phyloP scores from a whole-genome alignment of 495 filamentous ascomycete genomes.

The Neohortaea acidophila region DNA sequence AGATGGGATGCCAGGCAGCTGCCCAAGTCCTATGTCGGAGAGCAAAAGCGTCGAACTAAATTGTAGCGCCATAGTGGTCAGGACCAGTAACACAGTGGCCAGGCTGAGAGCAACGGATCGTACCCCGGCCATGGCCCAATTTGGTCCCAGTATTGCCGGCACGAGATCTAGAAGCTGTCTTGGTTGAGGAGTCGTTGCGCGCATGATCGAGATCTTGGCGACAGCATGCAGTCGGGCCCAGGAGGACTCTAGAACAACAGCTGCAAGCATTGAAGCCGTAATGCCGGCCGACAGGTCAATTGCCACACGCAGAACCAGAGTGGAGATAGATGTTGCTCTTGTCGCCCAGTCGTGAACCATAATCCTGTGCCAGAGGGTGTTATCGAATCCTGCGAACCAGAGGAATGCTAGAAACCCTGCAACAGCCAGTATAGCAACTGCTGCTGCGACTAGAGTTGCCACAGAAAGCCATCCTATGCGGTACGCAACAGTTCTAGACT shows the following conservation, averaged over 20 bases:
- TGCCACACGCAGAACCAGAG: background rate
- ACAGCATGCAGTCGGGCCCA: background rate
- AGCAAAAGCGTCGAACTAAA: background rate
- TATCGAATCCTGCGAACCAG: conserved; percentile 1
- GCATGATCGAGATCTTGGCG: background rate
- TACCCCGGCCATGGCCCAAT: too few species aligned
- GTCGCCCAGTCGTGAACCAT: conserved; percentile 1
- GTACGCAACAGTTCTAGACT: too few species aligned
- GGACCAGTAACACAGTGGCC: background rate
- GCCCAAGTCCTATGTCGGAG: background rate
- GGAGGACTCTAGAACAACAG: background rate
- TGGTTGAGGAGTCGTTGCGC: background rate
- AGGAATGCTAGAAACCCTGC: background rate
- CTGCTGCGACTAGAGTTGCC: background rate
- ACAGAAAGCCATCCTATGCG: background rate
- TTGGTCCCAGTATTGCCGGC: background rate
- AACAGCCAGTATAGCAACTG: background rate
- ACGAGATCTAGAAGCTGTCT: background rate
- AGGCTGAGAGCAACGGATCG: too few species aligned
- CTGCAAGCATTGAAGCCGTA: background rate
- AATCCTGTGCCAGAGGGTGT: background rate
- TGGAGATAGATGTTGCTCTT: background rate
- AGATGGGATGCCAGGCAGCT: background rate
- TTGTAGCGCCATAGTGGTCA: background rate
- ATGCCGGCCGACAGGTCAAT: background rate